A percentile compares a stretch with the other conserved stretches of the same genome.
Evolutionary conservation across 805 yeast species (phyloP).

Genomic region (Kluyveromyces lactis): DNA sequence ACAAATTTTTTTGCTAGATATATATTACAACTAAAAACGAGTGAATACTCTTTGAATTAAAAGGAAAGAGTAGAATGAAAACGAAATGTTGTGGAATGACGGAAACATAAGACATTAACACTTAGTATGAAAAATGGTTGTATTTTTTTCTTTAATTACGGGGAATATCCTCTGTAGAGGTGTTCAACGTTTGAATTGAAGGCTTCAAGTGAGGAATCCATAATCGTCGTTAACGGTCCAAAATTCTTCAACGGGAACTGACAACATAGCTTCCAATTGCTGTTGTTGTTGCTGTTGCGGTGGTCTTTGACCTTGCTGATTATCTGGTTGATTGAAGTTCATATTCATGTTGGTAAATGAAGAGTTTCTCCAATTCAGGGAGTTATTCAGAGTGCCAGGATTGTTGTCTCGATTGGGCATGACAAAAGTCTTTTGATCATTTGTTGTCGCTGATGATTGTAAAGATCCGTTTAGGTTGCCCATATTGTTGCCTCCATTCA

Average conservation of each 20-base stretch:
- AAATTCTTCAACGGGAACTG: constrained; percentile 35
- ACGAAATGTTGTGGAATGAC: too few species aligned
- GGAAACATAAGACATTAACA: too few species aligned
- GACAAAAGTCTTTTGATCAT: background rate
- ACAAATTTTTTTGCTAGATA: too few species aligned
- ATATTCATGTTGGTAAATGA: constrained; percentile 5
- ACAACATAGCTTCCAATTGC: constrained; percentile 8
- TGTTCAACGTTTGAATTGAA: too few species aligned
- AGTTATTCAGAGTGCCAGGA: constrained; percentile 2
- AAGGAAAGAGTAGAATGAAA: too few species aligned
- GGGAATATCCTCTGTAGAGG: too few species aligned
- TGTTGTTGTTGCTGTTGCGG: constrained; percentile 3
- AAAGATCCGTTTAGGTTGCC: constrained; percentile 1
- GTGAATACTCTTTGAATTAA: too few species aligned
- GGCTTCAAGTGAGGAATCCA: constrained; percentile 39
- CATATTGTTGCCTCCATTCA: background rate
- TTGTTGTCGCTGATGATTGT: background rate
- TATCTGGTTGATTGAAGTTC: background rate
- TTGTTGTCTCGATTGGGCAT: constrained; percentile 4
- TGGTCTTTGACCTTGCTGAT: constrained; percentile 2
- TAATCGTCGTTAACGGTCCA: constrained; percentile 43
- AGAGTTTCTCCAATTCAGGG: constrained; percentile 3
- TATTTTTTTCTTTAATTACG: too few species aligned
- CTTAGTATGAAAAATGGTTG: too few species aligned
- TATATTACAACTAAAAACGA: too few species aligned